Conservation (phyloP, 495 filamentous ascomycete species). For the Penicillium longicatenatum region DNA sequence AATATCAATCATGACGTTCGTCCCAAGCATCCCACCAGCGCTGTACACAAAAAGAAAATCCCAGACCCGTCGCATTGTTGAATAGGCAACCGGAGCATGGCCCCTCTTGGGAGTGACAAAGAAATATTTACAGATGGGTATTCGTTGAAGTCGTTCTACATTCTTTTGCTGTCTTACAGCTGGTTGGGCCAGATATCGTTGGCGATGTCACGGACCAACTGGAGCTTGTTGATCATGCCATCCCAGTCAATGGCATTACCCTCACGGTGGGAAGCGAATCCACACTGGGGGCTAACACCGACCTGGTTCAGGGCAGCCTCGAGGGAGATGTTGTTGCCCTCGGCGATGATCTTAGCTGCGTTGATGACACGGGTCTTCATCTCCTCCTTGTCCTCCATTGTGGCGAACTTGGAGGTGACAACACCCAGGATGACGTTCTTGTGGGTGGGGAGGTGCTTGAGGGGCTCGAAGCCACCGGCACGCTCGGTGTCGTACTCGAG, state of each 20-base stretch:
- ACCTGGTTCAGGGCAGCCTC: conserved; percentile 70
- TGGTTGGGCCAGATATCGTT: conserved; percentile 73
- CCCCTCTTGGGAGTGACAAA: conserved; percentile 14
- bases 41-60: conserved; percentile 17
- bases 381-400: conserved; percentile 73
- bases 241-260: conserved; percentile 66
- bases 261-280: conserved; percentile 71
- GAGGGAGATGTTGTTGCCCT: conserved; percentile 62
- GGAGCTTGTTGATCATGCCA: conserved; percentile 71
- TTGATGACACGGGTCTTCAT: conserved; percentile 67
- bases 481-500: conserved; percentile 81
- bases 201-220: conserved; percentile 67
- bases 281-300: conserved; percentile 76
- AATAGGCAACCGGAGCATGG: conserved; percentile 16
- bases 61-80: conserved; percentile 23
- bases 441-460: conserved; percentile 67
- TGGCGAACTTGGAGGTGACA: conserved; percentile 71
- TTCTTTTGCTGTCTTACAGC: conserved; percentile 28
- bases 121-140: conserved; percentile 16
- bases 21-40: conserved; percentile 12
- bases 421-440: conserved; percentile 79
- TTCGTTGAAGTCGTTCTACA: conserved; percentile 17
- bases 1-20: conserved; percentile 19
- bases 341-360: conserved; percentile 71
- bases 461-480: conserved; percentile 76